phyloP scores from a whole-genome alignment of 2,329 filamentous ascomycete genomes.

The Scedosporium boydii region DNA sequence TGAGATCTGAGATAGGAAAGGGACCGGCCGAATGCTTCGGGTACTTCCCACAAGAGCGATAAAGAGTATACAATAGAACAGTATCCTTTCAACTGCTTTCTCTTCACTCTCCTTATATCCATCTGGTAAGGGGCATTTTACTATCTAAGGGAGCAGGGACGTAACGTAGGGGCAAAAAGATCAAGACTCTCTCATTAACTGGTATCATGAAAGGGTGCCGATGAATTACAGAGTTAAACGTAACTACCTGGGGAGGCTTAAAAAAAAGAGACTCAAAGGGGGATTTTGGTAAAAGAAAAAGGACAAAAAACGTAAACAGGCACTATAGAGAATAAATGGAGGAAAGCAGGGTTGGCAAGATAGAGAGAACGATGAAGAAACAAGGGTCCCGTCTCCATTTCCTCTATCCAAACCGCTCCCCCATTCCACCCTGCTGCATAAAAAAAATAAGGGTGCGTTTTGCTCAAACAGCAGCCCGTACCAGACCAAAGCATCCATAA shows the following conservation, averaged over 20 bases:
- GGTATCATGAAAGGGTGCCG: constrained; percentile 7
- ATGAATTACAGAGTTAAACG: constrained; percentile 7
- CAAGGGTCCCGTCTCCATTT: neutral
- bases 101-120: neutral
- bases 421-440: neutral
- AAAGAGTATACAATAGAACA: neutral
- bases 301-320: neutral
- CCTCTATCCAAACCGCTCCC: neutral
- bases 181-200: constrained; percentile 7
- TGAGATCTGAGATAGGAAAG: neutral
- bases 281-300: neutral
- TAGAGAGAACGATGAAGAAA: neutral
- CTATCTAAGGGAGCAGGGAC: neutral
- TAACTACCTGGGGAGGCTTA: constrained; percentile 3
- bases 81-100: neutral
- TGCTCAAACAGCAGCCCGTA: neutral
- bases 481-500: neutral
- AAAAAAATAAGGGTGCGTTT: neutral
- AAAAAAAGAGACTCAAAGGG: neutral
- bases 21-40: neutral
- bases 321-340: neutral
- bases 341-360: too few species aligned
- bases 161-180: neutral
- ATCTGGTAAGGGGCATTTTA: neutral
- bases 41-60: neutral